Percentiles rank a stretch among this genome's conserved stretches.
These are phyloP conservation scores for Kalanchoe fedtschenkoi DNA, from an alignment of 164 flowering plant genomes.

Conservation along the genomic window DNA sequence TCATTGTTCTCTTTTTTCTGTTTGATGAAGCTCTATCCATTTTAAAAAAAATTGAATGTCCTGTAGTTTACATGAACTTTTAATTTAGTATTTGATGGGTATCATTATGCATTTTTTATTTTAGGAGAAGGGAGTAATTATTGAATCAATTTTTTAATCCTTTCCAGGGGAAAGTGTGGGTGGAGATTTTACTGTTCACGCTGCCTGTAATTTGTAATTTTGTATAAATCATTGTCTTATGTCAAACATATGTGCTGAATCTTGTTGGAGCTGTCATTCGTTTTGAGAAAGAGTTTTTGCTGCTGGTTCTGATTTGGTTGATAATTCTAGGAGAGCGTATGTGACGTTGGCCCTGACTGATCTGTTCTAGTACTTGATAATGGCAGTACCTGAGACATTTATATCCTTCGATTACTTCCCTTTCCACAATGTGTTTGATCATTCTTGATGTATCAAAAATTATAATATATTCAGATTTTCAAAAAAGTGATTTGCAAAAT, in stretches of 20 bases:
- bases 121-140: background rate
- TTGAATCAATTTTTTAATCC: background rate
- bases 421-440: constrained; percentile 54
- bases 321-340: constrained; percentile 64
- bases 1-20: too few species aligned
- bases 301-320: constrained; percentile 53
- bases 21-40: too few species aligned
- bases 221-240: constrained; percentile 54
- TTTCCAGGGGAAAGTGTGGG: constrained; percentile 69
- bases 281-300: constrained; percentile 57
- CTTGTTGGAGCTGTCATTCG: constrained; percentile 70
- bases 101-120: constrained; percentile 2
- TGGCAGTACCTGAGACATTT: constrained; percentile 92
- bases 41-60: constrained; percentile 87
- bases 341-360: constrained; percentile 61
- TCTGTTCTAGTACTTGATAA: constrained; percentile 75
- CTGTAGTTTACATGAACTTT: background rate
- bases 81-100: constrained; percentile 3
- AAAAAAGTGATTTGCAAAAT: too few species aligned
- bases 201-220: constrained; percentile 74
- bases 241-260: constrained; percentile 71
- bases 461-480: too few species aligned
- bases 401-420: constrained; percentile 94
- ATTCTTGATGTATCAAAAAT: too few species aligned
- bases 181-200: constrained; percentile 60